phyloP scores from a whole-genome alignment of 2,329 filamentous ascomycete species.

The Pseudogymnoascus sp. region DNA sequence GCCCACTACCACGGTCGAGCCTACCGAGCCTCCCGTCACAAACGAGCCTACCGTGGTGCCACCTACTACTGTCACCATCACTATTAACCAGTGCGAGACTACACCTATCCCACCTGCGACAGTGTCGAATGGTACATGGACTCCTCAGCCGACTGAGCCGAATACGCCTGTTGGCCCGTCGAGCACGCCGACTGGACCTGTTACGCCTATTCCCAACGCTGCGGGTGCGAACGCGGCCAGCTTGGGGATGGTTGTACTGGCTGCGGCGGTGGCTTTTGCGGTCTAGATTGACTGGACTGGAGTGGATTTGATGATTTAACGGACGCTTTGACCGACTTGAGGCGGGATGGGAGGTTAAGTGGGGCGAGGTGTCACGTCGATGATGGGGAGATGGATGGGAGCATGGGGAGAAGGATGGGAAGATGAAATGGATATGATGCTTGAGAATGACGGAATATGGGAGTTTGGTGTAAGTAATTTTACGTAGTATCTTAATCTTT shows the following conservation, averaged over 20 bases:
- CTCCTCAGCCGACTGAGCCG: not conserved
- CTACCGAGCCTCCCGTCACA: constrained; percentile 12
- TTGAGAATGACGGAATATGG: too few relatives aligned
- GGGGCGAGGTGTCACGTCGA: too few relatives aligned
- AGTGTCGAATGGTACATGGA: not conserved
- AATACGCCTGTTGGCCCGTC: not conserved
- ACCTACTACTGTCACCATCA: constrained; percentile 14
- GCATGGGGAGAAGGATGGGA: too few relatives aligned
- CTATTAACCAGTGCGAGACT: constrained; percentile 13
- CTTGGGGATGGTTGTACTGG: not conserved
- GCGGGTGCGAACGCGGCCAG: not conserved
- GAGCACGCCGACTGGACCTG: not conserved
- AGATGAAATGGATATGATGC: too few relatives aligned
- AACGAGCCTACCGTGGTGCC: constrained; percentile 12
- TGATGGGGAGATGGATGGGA: too few relatives aligned
- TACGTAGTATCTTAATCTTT: too few relatives aligned
- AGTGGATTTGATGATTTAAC: too few relatives aligned
- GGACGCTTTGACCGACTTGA: too few relatives aligned
- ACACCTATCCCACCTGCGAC: constrained; percentile 12
- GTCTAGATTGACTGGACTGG: not conserved
- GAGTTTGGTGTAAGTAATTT: too few relatives aligned
- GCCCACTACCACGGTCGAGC: constrained; percentile 12
- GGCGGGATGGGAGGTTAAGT: too few relatives aligned
- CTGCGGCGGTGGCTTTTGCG: not conserved
- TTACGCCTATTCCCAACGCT: not conserved